Evolutionary conservation across 1,284 basidiomycete genomes (phyloP).

Genomic region (Leccinum fuscescens): DNA sequence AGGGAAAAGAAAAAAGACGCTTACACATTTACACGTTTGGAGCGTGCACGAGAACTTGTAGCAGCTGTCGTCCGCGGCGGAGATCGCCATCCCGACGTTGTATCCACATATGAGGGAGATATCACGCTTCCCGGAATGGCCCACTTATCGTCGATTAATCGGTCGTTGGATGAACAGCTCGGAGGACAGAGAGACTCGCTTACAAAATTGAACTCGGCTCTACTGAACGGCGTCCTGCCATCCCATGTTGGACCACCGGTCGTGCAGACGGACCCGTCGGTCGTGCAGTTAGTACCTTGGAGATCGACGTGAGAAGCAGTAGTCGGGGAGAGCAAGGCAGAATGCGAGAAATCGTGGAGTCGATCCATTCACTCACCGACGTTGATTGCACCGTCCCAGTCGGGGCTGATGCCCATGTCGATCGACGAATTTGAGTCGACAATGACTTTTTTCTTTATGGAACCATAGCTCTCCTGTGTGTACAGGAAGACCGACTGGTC

Average conservation of each 20-base stretch:
- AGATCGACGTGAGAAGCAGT: not conserved
- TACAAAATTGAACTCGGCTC: constrained; percentile 25
- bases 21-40: constrained; percentile 8
- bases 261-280: constrained; percentile 16
- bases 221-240: constrained; percentile 23
- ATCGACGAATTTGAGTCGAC: constrained; percentile 1
- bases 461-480: constrained; percentile 21
- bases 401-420: constrained; percentile 21
- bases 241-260: constrained; percentile 28
- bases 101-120: not conserved
- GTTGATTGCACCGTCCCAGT: constrained; percentile 27
- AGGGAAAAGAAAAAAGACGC: not conserved
- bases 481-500: constrained; percentile 21
- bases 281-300: constrained; percentile 25
- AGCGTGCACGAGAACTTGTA: constrained; percentile 21
- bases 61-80: not conserved
- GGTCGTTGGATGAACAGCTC: not conserved
- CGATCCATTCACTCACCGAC: constrained; percentile 14
- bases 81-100: not conserved
- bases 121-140: constrained; percentile 20
- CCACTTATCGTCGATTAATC: constrained; percentile 4
- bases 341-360: not conserved
- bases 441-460: constrained; percentile 18
- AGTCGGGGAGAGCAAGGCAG: not conserved
- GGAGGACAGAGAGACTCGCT: not conserved